Evolutionary conservation across 768 basidiomycete genomes (phyloP).

Genomic region (Cubamyces lactineus): DNA sequence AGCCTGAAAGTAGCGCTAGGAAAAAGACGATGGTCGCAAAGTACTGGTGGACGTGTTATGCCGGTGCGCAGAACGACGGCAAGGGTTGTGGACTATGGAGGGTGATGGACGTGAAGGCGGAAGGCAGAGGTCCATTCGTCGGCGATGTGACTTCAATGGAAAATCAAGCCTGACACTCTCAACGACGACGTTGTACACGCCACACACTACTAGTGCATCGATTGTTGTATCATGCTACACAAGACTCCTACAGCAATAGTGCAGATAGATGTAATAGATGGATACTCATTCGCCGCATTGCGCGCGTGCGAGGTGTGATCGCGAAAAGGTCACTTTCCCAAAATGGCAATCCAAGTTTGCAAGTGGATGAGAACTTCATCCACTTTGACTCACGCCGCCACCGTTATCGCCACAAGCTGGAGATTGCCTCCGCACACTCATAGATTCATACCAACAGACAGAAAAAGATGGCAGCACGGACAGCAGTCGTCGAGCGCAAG

Average conservation of each 20-base stretch:
- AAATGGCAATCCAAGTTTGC: conserved; percentile 12
- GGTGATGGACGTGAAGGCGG: conserved; percentile 67
- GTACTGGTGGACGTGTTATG: conserved; percentile 86
- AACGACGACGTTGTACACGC: not conserved
- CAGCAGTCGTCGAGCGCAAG: conserved; percentile 75
- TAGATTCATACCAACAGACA: not conserved
- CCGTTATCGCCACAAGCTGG: not conserved
- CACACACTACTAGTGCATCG: no score
- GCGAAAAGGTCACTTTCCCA: conserved; percentile 10
- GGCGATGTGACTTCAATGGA: conserved; percentile 23
- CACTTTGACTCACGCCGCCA: conserved; percentile 10
- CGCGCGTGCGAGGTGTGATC: not conserved
- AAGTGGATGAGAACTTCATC: conserved; percentile 19
- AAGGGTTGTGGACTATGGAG: conserved; percentile 81
- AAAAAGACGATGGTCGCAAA: conserved; percentile 42
- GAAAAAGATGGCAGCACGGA: conserved; percentile 49
- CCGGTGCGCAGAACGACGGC: conserved; percentile 81
- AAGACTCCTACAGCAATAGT: not conserved
- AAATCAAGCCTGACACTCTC: not conserved
- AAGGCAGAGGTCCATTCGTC: conserved; percentile 61
- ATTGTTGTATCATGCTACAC: no score
- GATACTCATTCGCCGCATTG: not conserved
- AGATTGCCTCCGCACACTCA: not conserved
- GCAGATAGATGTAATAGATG: not conserved
- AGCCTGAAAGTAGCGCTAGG: conserved; percentile 1